A percentile compares a stretch with the other conserved stretches of the same genome.
These are phyloP conservation scores for Dioszegia crocea DNA, from an alignment of 768 basidiomycete species.

Conservation along the genomic window DNA sequence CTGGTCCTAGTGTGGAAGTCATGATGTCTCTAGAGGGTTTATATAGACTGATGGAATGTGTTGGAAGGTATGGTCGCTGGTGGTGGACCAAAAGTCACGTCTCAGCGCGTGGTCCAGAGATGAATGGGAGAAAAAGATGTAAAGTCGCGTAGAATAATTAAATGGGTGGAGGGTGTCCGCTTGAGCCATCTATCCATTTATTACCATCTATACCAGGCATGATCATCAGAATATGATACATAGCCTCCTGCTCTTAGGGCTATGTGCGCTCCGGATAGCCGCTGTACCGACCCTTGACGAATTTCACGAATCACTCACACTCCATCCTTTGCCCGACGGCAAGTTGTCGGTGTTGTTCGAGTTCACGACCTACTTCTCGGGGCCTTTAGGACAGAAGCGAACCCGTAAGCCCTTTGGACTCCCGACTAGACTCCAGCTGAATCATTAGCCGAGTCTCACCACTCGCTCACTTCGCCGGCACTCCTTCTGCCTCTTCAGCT, in stretches of 20 bases:
- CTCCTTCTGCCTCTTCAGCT: conserved; percentile 81
- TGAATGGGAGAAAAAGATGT: not conserved
- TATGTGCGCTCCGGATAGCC: not conserved
- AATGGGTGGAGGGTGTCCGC: conserved; percentile 14
- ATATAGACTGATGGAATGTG: not conserved
- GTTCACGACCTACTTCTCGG: conserved; percentile 59
- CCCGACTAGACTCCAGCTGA: not conserved
- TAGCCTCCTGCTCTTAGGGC: not conserved
- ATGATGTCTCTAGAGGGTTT: not conserved
- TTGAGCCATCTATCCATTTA: not conserved
- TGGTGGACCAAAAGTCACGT: not conserved
- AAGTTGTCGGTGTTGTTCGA: conserved; percentile 74
- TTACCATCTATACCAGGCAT: not conserved
- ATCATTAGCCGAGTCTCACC: conserved; percentile 54
- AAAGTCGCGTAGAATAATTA: not conserved
- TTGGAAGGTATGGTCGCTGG: conserved; percentile 1
- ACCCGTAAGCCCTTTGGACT: conserved; percentile 54
- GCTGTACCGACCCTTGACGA: not conserved
- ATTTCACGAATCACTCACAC: conserved; percentile 56
- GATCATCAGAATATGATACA: conserved; percentile 1
- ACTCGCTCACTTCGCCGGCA: conserved; percentile 76
- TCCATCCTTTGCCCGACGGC: conserved; percentile 71
- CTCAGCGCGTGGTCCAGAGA: not conserved
- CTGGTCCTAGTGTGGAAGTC: conserved; percentile 5
- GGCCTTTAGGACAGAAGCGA: conserved; percentile 49